Evolutionary conservation across 2,329 filamentous ascomycete genomes (phyloP), one percentile per base, ranked within the genome.

Genomic region (Curvularia eragrostidis): DNA sequence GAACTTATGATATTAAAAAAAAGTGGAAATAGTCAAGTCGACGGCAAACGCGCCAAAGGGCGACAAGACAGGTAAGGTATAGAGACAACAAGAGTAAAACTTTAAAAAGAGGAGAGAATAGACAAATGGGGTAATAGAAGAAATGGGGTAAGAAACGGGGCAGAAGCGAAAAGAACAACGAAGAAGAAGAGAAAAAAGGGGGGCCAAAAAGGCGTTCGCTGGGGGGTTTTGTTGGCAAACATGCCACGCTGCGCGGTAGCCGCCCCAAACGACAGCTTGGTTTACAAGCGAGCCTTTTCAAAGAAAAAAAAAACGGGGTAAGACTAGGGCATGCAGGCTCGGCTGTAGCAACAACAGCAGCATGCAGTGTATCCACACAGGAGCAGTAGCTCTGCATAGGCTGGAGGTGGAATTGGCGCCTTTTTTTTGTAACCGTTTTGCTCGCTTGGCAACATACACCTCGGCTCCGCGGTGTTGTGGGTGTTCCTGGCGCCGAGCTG

Each of bases 391-490:
- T 43, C 58, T 67, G n/a, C n/a, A n/a, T n/a, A n/a, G n/a, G n/a
- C n/a, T n/a, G n/a, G n/a, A n/a, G n/a, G n/a, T n/a, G n/a, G n/a
- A n/a, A 62, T 52, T 44, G 62, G 39, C 32, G 42, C 52, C 38
- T 41, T 51, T 34, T 5, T 15, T 34, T 4, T 44, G 28, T 36
- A 49, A 30, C 23, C 21, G 41, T 43, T 30, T 30, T 48, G 46
- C 52, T 66, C 66, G 64, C 66, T 63, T 66, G 56, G 52, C 32
- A 34, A 34, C 9, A 15, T 34, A n/a, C n/a, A n/a, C 66, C 64
- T 56, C 50, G 60, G 48, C 52, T 47, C 42, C 23, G 23, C 41
- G 19, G 19, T 24, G 41, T 32, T 21, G n/a, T 32, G 5, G 5
- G 47, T 23, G 21, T 28, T 46, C 44, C 44, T 54, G 49, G 18